Evolutionary conservation across 2,329 filamentous ascomycete species (phyloP).

Genomic region (Achaetomium macrosporum): DNA sequence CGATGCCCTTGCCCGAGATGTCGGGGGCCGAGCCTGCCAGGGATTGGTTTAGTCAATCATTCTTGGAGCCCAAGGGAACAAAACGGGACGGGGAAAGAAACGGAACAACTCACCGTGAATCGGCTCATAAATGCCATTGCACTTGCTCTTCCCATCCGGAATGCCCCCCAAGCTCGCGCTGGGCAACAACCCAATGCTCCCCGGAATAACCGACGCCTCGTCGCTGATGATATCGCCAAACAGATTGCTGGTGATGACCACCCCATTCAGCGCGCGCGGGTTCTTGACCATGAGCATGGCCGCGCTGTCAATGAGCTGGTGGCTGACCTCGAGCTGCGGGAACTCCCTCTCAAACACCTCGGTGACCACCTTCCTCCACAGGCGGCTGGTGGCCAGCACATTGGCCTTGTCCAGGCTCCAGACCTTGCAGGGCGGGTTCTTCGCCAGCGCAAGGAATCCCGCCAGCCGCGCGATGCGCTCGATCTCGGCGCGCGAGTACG

Average conservation of each 20-base stretch:
- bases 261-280: conserved; percentile 77
- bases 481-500: conserved; percentile 78
- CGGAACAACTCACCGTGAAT: conserved; percentile 70
- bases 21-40: conserved; percentile 74
- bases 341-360: conserved; percentile 87
- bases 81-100: background rate
- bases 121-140: conserved; percentile 95
- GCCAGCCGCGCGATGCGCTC: conserved; percentile 82
- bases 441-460: conserved; percentile 71
- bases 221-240: conserved; percentile 96
- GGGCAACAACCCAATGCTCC: conserved; percentile 80
- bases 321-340: conserved; percentile 73
- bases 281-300: conserved; percentile 98
- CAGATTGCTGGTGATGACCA: conserved; percentile 87
- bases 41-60: background rate
- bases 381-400: conserved; percentile 79
- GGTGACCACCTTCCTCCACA: conserved; percentile 83
- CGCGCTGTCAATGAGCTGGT: conserved; percentile 93
- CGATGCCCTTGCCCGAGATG: conserved; percentile 84
- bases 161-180: conserved; percentile 82
- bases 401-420: conserved; percentile 95
- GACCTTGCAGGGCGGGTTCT: conserved; percentile 70
- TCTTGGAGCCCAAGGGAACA: background rate
- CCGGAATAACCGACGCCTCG: conserved; percentile 90
- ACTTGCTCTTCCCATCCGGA: conserved; percentile 75